These are phyloP conservation scores for Hypoxylon trugodes DNA, from an alignment of 495 filamentous ascomycete species.

Conservation along the genomic window DNA sequence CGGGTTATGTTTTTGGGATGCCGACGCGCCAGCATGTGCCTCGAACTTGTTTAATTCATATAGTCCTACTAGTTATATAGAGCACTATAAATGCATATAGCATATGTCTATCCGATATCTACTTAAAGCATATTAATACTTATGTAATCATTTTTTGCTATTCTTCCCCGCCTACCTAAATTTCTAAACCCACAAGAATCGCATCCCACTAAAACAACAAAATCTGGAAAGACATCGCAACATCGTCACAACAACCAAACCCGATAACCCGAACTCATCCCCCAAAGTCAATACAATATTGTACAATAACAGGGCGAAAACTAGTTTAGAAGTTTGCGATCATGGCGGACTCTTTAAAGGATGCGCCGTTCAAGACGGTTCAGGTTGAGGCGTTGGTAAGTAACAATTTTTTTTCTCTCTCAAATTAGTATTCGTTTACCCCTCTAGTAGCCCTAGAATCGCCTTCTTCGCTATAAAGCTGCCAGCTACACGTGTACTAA, in stretches of 20 bases:
- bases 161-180: too few species aligned
- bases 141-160: too few species aligned
- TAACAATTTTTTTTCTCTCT: conserved; percentile 30
- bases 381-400: conserved; percentile 85
- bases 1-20: too few species aligned
- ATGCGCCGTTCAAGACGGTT: conserved; percentile 75
- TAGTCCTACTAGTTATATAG: too few species aligned
- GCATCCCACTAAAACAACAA: conserved; percentile 38
- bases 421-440: conserved; percentile 26
- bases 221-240: conserved; percentile 38
- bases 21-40: conserved; percentile 23
- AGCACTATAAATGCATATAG: too few species aligned
- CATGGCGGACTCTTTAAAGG: conserved; percentile 61
- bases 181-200: conserved; percentile 46
- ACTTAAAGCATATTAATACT: too few species aligned
- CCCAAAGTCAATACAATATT: background rate
- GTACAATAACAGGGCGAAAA: too few species aligned
- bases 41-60: conserved; percentile 7
- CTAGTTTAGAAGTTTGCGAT: conserved; percentile 13
- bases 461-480: too few species aligned
- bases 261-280: background rate
- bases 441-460: background rate
- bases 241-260: conserved; percentile 23
- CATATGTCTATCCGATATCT: too few species aligned
- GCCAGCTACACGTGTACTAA: too few species aligned